Base-by-base conservation (phyloP, 176 grass and related monocot genomes). In the Typha latifolia region DNA sequence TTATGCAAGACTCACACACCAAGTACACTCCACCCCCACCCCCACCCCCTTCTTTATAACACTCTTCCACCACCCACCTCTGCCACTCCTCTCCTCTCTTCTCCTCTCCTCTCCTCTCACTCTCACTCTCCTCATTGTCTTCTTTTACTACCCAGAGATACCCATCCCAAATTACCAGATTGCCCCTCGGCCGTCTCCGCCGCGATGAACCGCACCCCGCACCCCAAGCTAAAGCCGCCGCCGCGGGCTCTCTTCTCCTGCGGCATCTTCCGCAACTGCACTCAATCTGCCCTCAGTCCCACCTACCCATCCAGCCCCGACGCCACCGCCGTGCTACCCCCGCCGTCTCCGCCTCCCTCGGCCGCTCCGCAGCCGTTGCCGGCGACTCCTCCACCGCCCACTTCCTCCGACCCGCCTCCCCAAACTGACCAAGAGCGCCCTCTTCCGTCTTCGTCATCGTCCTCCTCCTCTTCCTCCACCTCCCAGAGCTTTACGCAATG, bases 401-500 rank as follows among this genome's bases (percentile, higher is more conserved):
- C 72, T 14, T 29, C 51, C 55, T 18, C 48, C 51, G 27, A 24
- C 56, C 37, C 37, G 9, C 37, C 37, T 43, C 37, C 37, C 37
- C 37, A 43, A 43, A 43, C 37, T 0, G 37, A 43, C 5, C 37
- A 43, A 0, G 10, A 62, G 51, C 77, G 69, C 14, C 9, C 70
- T 5, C 62, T 70, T 0, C 74, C 84, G 2, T 66, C 82, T 5
- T 84, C 89, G 0, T 91, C 81, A 0, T 91, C 89, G 0, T 91
- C 89, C 0, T 91, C 89, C 0, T 91, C 89, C 0, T 91, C 84
- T 0, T 87, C 84, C 4, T 91, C 89, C 8, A 82, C 89, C 23
- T 91, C 84, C 18, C 89, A 87, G 84, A 91, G 89, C 69, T 91
- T 91, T 75, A 91, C 89, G 26, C 84, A 87, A 81, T 91, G 89